Conservation (phyloP, 495 filamentous ascomycete species). For the Jackrogersella minutella region DNA sequence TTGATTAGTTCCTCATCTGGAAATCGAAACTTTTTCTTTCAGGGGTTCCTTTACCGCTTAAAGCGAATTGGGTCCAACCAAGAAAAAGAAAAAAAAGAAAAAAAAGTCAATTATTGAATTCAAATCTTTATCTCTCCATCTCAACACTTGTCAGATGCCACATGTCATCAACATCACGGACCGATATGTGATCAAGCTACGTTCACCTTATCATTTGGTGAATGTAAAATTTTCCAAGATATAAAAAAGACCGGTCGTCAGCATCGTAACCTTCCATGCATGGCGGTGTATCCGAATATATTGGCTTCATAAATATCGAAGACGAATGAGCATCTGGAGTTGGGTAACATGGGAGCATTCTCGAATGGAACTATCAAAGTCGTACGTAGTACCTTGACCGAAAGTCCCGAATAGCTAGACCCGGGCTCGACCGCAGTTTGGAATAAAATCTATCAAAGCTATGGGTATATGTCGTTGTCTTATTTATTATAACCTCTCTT, state of each 20-base stretch:
- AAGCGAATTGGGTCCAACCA: background rate
- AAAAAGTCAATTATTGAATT: background rate
- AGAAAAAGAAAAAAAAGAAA: no score
- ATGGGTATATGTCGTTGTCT: constrained; percentile 32
- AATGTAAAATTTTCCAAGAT: constrained; percentile 1
- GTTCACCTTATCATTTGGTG: background rate
- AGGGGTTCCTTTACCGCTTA: background rate
- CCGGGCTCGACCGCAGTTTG: background rate
- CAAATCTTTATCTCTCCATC: no score
- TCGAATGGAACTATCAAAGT: constrained; percentile 18
- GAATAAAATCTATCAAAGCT: constrained; percentile 6
- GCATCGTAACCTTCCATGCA: constrained; percentile 11
- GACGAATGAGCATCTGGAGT: constrained; percentile 14
- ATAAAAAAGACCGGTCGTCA: constrained; percentile 8
- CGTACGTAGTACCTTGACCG: constrained; percentile 11
- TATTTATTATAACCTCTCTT: constrained; percentile 38
- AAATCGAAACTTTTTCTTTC: constrained; percentile 10
- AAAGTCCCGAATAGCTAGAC: constrained; percentile 16
- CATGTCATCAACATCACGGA: background rate
- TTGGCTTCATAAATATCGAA: constrained; percentile 22
- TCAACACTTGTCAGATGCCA: background rate
- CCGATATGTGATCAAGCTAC: constrained; percentile 1
- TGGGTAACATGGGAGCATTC: constrained; percentile 19
- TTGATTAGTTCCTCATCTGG: constrained; percentile 17
- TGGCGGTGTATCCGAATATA: constrained; percentile 25